Evolutionary conservation across 2,329 filamentous ascomycete species (phyloP), one percentile per base, ranked within the genome.

Genomic region (Cytospora leucostoma): DNA sequence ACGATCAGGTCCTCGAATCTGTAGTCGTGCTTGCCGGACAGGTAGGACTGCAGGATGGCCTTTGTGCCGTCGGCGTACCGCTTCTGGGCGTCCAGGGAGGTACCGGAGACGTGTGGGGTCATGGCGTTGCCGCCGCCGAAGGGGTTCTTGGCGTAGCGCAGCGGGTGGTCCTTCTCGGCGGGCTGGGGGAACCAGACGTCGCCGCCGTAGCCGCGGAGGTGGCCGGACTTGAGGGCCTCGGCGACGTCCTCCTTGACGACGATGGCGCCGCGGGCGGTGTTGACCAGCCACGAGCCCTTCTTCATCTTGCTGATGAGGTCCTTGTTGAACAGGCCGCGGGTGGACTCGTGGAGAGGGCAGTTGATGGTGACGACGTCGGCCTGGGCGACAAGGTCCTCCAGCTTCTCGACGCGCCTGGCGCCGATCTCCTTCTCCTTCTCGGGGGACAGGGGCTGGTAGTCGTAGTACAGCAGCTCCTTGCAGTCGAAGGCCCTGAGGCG

Each of bases 231-330:
- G 77, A 99, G 87, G 56, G 95, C 95, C 34, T 90, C 93, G 67
- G 95, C 95, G 63, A 99, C 95, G 71, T 98, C 95, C 82, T 98
- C 94, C 88, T 98, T 98, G 82, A 98, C 94, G 72, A 99, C 93
- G 76, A 99, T 99, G 79, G 95, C 95, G 74, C 95, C 95, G 78
- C 95, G 95, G 71, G 95, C 95, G 38, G 95, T 99, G 89, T 99
- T 99, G 82, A 99, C 83, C 76, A 99, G 90, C 92, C 95, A 98
- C 49, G 93, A 90, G 73, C 93, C 93, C 78, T 89, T 90, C 91
- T 98, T 98, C 95, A 98, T 99, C 91, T 98, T 97, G 79, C 88
- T 84, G 76, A 98, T 94, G 73, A 98, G 85, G 56, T 98, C 92
- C 89, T 97, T 97, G 89, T 98, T 97, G 86, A 98, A 98, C 68